phyloP scores from a whole-genome alignment of 345 rosid genomes.

The Diplotaxis tenuifolia region DNA sequence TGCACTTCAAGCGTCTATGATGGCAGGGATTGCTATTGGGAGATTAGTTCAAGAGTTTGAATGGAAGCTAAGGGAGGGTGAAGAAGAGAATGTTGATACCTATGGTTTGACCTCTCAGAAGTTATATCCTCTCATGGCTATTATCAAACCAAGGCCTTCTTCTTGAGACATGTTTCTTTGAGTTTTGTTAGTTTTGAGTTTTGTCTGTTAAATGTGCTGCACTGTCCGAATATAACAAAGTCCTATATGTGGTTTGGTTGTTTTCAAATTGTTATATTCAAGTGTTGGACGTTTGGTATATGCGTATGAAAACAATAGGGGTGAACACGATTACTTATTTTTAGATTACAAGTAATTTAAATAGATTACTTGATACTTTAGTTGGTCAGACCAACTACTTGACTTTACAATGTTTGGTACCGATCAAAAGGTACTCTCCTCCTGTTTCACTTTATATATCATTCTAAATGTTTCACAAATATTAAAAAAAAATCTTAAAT shows the following conservation, averaged over 20 bases:
- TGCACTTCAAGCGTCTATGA: constrained; percentile 61
- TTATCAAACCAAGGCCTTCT: constrained; percentile 50
- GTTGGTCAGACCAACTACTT: too few species aligned
- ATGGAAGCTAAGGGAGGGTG: constrained; percentile 65
- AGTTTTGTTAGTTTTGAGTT: background rate
- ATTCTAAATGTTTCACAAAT: too few species aligned
- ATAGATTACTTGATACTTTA: too few species aligned
- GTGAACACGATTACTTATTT: too few species aligned
- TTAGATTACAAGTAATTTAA: too few species aligned
- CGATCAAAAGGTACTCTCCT: too few species aligned
- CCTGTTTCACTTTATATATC: too few species aligned
- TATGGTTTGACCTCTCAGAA: constrained; percentile 66
- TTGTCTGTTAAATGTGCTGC: background rate
- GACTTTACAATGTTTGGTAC: too few species aligned
- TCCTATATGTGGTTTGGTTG: background rate
- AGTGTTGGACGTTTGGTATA: background rate
- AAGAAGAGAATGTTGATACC: constrained; percentile 63
- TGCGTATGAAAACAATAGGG: background rate
- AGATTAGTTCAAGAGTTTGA: constrained; percentile 78
- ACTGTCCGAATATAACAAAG: background rate
- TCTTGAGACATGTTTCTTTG: constrained; percentile 2
- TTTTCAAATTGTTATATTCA: background rate
- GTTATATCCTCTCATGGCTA: constrained; percentile 65
- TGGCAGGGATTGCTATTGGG: constrained; percentile 60
- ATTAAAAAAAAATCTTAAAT: too few species aligned